Base-by-base conservation (phyloP, 257 asterid species). In the Parsonsia alboflavescens region DNA sequence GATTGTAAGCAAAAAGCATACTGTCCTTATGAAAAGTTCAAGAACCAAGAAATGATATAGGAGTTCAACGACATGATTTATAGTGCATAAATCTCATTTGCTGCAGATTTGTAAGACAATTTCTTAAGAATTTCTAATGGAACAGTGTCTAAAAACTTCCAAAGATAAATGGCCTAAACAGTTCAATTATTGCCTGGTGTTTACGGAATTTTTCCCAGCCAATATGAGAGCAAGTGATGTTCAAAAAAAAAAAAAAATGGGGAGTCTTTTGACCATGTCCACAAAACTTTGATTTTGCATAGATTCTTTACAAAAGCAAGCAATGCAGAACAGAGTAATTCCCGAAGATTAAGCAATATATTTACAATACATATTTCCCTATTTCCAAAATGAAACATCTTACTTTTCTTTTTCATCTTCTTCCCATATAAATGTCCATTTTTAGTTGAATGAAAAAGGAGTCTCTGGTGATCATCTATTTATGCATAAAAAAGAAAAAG, bases 301-400 rank as follows among this genome's bases (percentile, higher is more conserved):
- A 59, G 70, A 65, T 65, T 65, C 70, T 65, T 15, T 17, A 39
- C 19, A 52, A 65, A 65, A 65, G 39, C 39, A 33, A 39, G 50
- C 17, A 39, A 65, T 8, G 49, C 50, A 65, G 30, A 63, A 30
- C 22, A 63, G 30, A 30, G 68, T 63, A 63, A 7, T 61, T 61
- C 21, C 66, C 12, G 26, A 61, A 26, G 66, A 26, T 61, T 61
- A 63, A n/a, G n/a, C n/a, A n/a, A 33, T 33, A 33, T 33, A 33
- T 33, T 33, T 33, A 33, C 3, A 3, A 33, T n/a, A n/a, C n/a
- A n/a, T 17, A 6, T 45, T 7, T 63, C 19, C 46, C 46, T 6
- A 17, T 7, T 15, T 36, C 24, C 22, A 33, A 61, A 28, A 33
- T 61, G 22, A 13, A 33, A 61, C 28, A 59, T 59, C 65, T 26